phyloP scores from a whole-genome alignment of 768 basidiomycete species.

The Leucosporidium yakuticum region DNA sequence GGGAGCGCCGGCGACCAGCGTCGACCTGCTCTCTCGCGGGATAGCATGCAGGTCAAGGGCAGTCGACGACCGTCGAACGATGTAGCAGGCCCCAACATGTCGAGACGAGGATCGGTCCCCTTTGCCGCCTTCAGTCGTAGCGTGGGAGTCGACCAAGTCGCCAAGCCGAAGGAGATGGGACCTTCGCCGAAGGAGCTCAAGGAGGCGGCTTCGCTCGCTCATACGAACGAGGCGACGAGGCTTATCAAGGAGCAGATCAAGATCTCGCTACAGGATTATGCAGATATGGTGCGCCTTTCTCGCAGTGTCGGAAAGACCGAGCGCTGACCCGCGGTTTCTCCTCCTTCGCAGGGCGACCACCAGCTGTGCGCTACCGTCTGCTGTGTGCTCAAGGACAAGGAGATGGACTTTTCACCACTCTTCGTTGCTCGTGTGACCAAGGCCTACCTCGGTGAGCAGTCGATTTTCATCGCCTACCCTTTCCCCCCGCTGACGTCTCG shows the following conservation, averaged over 20 bases:
- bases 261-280: conserved; percentile 22
- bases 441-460: conserved; percentile 22
- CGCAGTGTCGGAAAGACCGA: background rate
- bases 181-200: conserved; percentile 9
- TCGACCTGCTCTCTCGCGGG: background rate
- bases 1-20: background rate
- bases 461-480: background rate
- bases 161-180: too few relatives aligned
- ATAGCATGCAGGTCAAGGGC: background rate
- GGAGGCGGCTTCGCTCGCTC: background rate
- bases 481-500: background rate
- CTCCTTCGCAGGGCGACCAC: conserved; percentile 17
- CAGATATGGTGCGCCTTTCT: conserved; percentile 17
- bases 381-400: conserved; percentile 13
- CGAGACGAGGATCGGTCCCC: conserved; percentile 10
- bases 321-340: background rate
- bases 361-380: conserved; percentile 26
- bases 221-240: conserved; percentile 1
- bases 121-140: too few relatives aligned
- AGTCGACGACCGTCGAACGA: conserved; percentile 22
- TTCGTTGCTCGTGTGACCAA: conserved; percentile 25
- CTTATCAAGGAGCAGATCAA: conserved; percentile 23
- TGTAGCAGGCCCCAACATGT: background rate
- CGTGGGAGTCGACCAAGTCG: too few relatives aligned
- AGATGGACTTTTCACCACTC: conserved; percentile 10